Percentiles rank a stretch among this genome's conserved stretches.
phyloP scores from a whole-genome alignment of 2,329 filamentous ascomycete species.

The Fusarium newnesense region DNA sequence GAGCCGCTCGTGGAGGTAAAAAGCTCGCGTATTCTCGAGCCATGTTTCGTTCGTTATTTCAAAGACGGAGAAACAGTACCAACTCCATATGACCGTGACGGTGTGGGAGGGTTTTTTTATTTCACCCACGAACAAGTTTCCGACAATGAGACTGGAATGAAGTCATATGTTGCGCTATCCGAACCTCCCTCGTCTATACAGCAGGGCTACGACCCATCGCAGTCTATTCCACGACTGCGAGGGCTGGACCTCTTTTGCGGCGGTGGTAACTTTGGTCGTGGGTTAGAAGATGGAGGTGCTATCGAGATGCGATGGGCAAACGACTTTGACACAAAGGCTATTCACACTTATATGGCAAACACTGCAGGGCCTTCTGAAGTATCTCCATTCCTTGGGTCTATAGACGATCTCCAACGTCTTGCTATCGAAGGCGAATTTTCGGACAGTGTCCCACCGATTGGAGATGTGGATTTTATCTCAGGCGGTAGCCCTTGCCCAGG shows the following conservation, averaged over 20 bases:
- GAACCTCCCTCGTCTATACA: conserved; percentile 52
- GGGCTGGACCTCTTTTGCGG: conserved; percentile 82
- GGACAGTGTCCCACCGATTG: conserved; percentile 64
- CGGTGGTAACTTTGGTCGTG: conserved; percentile 80
- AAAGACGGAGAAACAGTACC: conserved; percentile 57
- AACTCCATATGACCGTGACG: conserved; percentile 72
- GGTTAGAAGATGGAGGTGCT: conserved; percentile 76
- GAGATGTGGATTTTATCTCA: conserved; percentile 74
- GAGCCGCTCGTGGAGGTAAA: conserved; percentile 51
- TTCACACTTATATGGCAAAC: conserved; percentile 82
- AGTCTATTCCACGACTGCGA: conserved; percentile 54
- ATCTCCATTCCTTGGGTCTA: conserved; percentile 74
- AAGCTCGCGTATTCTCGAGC: conserved; percentile 57
- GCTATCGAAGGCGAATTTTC: conserved; percentile 64
- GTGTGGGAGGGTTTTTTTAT: conserved; percentile 74
- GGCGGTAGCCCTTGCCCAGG: conserved; percentile 83
- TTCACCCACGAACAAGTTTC: conserved; percentile 57
- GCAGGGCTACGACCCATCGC: conserved; percentile 65
- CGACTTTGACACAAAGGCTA: conserved; percentile 70
- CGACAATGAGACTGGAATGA: not conserved
- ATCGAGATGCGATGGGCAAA: conserved; percentile 75
- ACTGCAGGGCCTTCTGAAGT: conserved; percentile 51
- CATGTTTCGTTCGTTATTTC: conserved; percentile 71
- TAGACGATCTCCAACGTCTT: conserved; percentile 72
- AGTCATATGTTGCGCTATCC: conserved; percentile 50